A percentile compares a stretch with the other conserved stretches of the same genome.
Evolutionary conservation across 208 protist genomes (phyloP).

Genomic region (Trichomonas tenax): DNA sequence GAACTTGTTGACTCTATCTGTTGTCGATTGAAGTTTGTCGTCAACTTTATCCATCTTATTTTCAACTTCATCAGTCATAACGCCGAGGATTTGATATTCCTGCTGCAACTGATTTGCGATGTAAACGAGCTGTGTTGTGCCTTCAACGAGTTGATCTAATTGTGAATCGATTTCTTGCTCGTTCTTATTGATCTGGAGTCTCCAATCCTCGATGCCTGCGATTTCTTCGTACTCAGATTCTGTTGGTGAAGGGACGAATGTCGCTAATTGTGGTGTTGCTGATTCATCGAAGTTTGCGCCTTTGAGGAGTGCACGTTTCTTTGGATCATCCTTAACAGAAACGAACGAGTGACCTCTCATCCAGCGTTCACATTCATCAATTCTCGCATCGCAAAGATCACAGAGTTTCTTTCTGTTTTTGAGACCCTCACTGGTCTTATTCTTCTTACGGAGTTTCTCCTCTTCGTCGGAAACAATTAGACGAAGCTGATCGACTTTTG

Average conservation of each 20-base stretch:
- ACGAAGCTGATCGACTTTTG: neutral
- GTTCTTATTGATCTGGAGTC: neutral
- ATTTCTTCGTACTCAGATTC: constrained; percentile 2
- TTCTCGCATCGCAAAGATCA: neutral
- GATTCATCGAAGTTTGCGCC: neutral
- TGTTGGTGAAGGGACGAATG: neutral
- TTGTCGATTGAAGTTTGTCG: neutral
- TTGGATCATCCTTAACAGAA: neutral
- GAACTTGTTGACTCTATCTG: neutral
- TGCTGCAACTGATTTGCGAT: neutral
- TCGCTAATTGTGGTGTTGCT: neutral
- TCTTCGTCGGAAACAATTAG: neutral
- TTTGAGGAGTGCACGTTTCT: neutral
- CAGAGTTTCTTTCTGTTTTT: neutral
- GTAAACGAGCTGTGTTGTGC: neutral
- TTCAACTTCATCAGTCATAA: neutral
- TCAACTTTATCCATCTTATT: neutral
- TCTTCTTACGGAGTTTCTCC: neutral
- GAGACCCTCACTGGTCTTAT: neutral
- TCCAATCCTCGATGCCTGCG: neutral
- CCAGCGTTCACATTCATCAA: constrained; percentile 7
- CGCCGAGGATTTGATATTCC: neutral
- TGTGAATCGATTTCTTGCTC: neutral
- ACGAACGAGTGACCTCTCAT: neutral
- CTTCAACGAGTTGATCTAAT: neutral